phyloP scores from a whole-genome alignment of 768 basidiomycete species.

The Termitomyces heimii region DNA sequence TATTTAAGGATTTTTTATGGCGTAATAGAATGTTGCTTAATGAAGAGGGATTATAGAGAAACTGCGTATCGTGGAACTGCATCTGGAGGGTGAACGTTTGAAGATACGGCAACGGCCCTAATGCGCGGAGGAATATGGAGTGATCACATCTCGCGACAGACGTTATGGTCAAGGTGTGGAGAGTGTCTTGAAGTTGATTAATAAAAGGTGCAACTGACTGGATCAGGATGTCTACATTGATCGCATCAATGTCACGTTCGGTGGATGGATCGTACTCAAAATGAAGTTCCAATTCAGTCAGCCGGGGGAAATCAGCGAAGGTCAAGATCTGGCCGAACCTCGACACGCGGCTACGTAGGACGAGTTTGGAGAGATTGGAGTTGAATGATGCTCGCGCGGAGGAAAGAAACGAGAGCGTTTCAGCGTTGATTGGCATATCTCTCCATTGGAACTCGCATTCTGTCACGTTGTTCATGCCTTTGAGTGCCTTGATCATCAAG shows the following conservation, averaged over 20 bases:
- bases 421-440: constrained; percentile 26
- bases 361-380: constrained; percentile 26
- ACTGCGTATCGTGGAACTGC: constrained; percentile 12
- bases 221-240: constrained; percentile 14
- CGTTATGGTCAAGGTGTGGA: constrained; percentile 26
- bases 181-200: constrained; percentile 17
- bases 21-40: constrained; percentile 16
- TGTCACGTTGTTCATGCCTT: constrained; percentile 26
- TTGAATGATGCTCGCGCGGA: constrained; percentile 22
- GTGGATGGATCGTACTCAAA: constrained; percentile 23
- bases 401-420: constrained; percentile 23
- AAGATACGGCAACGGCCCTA: constrained; percentile 21
- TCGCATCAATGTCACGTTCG: not conserved
- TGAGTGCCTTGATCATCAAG: constrained; percentile 25
- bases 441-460: constrained; percentile 32
- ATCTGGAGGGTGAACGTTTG: constrained; percentile 17
- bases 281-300: constrained; percentile 27
- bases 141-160: constrained; percentile 26
- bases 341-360: constrained; percentile 24
- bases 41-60: constrained; percentile 19
- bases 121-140: constrained; percentile 24
- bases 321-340: constrained; percentile 24
- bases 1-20: constrained; percentile 16
- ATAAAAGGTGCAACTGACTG: constrained; percentile 26
- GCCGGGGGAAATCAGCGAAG: constrained; percentile 21